Conservation (phyloP, 306 rosid genomes). For the Lathyrus sativus region DNA sequence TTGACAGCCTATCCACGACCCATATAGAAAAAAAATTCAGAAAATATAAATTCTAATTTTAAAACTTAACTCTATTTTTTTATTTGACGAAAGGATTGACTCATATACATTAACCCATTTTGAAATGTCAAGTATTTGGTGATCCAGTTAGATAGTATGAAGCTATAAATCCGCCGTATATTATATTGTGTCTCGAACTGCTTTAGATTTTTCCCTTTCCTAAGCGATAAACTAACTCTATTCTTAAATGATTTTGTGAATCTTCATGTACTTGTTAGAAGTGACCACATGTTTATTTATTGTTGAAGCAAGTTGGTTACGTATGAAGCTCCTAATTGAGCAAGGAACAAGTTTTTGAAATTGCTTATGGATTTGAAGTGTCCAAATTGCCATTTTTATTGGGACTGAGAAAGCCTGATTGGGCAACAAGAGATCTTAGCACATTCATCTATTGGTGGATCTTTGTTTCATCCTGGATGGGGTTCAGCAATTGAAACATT, state of each 20-base stretch:
- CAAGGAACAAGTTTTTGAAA: slow-evolving; percentile 45
- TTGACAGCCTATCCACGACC: too few species aligned
- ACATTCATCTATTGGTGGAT: slow-evolving; percentile 52
- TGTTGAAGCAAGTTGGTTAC: background rate
- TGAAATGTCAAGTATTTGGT: background rate
- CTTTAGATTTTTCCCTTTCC: slow-evolving; percentile 12
- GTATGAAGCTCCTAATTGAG: slow-evolving; percentile 16
- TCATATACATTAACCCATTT: too few species aligned
- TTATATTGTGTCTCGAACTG: background rate
- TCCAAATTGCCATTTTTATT: slow-evolving; percentile 50
- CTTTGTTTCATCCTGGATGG: slow-evolving; percentile 52
- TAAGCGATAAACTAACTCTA: background rate
- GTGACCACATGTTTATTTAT: background rate
- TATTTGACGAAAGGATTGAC: too few species aligned
- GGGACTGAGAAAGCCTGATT: slow-evolving; percentile 42
- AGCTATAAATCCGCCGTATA: background rate
- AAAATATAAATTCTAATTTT: too few species aligned
- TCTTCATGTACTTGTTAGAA: background rate
- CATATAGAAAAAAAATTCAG: too few species aligned
- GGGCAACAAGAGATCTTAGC: slow-evolving; percentile 41
- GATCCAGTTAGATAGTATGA: background rate
- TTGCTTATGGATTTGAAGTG: slow-evolving; percentile 52
- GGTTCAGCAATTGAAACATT: slow-evolving; percentile 49
- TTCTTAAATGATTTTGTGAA: background rate
- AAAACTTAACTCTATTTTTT: too few species aligned